Evolutionary conservation across 148 eudicot species (phyloP).

Genomic region (Rhododendron kiyosumense): DNA sequence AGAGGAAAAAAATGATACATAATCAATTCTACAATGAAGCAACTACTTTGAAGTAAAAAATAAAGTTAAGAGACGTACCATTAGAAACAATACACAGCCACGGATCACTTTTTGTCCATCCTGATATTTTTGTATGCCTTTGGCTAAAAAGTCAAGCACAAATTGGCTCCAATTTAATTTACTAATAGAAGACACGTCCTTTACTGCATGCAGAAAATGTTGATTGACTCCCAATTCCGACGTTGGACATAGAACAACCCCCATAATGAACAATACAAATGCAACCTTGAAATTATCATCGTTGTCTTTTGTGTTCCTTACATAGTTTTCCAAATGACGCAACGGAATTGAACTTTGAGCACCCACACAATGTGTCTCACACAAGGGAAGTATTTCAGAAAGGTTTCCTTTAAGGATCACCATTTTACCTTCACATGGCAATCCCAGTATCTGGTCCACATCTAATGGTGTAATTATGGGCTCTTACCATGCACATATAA

Average conservation of each 20-base stretch:
- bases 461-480: neutral
- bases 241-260: neutral
- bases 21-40: no score
- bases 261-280: neutral
- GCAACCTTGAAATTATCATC: neutral
- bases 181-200: no score
- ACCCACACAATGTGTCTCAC: neutral
- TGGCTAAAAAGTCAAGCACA: no score
- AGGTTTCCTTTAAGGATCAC: no score
- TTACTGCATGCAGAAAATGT: neutral
- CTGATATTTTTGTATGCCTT: no score
- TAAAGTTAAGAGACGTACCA: no score
- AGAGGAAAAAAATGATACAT: no score
- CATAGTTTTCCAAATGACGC: neutral
- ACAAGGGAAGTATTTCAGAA: no score
- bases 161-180: no score
- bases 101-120: no score
- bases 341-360: neutral
- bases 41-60: no score
- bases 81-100: no score
- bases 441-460: neutral
- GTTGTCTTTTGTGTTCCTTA: neutral
- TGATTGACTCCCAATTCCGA: neutral
- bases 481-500: neutral
- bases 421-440: neutral